phyloP scores from a whole-genome alignment of 2,329 filamentous ascomycete genomes.

The Didymella pinodella region DNA sequence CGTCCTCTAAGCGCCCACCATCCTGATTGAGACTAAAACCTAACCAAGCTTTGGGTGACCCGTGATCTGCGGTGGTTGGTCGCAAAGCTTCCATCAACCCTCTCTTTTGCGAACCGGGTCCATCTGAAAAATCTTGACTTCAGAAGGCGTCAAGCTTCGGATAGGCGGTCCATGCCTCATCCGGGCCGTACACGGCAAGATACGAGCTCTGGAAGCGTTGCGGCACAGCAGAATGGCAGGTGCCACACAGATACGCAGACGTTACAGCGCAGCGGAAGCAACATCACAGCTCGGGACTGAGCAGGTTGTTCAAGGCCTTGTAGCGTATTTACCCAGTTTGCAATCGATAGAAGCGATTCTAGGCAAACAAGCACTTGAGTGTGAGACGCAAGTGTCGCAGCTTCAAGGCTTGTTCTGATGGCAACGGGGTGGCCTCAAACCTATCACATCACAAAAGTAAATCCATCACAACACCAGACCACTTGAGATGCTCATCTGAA shows the following conservation, averaged over 20 bases:
- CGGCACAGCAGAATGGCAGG: constrained; percentile 5
- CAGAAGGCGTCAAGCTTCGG: constrained; percentile 10
- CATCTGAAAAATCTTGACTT: constrained; percentile 1
- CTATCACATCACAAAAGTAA: not conserved
- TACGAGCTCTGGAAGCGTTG: constrained; percentile 1
- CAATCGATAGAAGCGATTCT: not conserved
- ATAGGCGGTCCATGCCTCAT: constrained; percentile 8
- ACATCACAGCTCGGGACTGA: not conserved
- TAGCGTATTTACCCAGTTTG: not conserved
- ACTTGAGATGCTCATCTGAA: constrained; percentile 11
- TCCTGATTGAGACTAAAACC: constrained; percentile 20
- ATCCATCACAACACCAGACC: constrained; percentile 18
- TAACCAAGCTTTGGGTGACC: constrained; percentile 30
- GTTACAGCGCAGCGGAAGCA: not conserved
- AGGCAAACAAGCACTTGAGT: not conserved
- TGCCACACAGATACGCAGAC: not conserved
- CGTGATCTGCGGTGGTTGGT: constrained; percentile 29
- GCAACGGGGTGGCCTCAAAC: not conserved
- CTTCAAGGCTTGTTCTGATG: not conserved
- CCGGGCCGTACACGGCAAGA: constrained; percentile 9
- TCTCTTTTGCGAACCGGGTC: constrained; percentile 2
- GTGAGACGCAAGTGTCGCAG: not conserved
- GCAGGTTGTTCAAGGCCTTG: not conserved
- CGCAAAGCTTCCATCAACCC: constrained; percentile 23
- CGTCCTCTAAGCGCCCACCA: constrained; percentile 30